Evolutionary conservation across 345 rosid genomes (phyloP).

Genomic region (Mangifera indica): DNA sequence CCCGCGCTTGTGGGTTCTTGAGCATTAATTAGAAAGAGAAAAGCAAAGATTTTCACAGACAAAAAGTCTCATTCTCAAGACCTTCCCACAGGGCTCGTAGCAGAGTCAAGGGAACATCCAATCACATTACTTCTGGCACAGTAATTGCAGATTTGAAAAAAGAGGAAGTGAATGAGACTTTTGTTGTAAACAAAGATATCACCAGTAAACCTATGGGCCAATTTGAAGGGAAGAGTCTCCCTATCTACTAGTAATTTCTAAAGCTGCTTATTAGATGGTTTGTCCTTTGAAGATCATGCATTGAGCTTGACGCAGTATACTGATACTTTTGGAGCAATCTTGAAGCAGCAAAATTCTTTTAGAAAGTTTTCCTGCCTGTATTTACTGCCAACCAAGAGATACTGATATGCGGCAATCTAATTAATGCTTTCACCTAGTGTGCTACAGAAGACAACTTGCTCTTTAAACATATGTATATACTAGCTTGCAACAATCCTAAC

Average conservation of each 20-base stretch:
- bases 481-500: background rate
- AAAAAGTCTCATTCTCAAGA: slow-evolving; percentile 24
- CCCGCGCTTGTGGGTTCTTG: slow-evolving; percentile 54
- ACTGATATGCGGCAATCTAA: background rate
- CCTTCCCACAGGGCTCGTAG: slow-evolving; percentile 32
- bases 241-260: background rate
- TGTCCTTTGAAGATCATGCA: background rate
- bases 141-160: slow-evolving; percentile 14
- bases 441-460: background rate
- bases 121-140: slow-evolving; percentile 8
- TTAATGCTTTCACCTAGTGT: slow-evolving; percentile 1
- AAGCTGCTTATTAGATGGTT: background rate
- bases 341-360: background rate
- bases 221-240: slow-evolving; percentile 16
- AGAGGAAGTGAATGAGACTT: slow-evolving; percentile 10
- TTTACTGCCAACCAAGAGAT: slow-evolving; percentile 2
- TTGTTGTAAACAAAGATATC: slow-evolving; percentile 4
- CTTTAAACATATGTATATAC: slow-evolving; percentile 1
- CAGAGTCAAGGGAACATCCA: slow-evolving; percentile 24
- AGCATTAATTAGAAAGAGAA: slow-evolving; percentile 34
- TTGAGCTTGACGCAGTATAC: background rate
- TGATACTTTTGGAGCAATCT: background rate
- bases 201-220: slow-evolving; percentile 8
- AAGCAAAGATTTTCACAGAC: slow-evolving; percentile 27
- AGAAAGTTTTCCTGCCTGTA: background rate